A percentile compares a stretch with the other conserved stretches of the same genome.
Conservation (phyloP, 2,329 filamentous ascomycete species). For the Botryotinia convoluta region DNA sequence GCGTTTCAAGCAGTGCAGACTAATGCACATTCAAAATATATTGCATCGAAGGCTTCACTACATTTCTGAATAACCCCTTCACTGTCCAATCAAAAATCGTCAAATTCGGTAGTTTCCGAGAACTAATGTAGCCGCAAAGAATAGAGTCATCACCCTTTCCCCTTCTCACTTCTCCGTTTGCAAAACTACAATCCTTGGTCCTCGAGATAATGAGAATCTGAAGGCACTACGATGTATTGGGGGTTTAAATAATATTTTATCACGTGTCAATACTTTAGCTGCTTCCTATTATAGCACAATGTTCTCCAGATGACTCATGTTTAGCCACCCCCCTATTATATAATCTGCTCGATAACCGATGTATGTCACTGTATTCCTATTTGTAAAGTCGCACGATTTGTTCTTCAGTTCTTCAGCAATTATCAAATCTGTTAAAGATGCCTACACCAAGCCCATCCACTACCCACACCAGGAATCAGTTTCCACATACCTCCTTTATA, state of each 20-base stretch:
- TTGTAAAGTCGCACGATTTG: neutral
- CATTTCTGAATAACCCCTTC: neutral
- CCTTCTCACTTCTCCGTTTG: neutral
- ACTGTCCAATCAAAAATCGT: neutral
- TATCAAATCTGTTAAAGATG: neutral
- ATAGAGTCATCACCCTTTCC: neutral
- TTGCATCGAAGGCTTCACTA: slow-evolving; percentile 1
- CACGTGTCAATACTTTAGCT: neutral
- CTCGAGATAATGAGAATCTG: neutral
- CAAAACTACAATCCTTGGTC: neutral
- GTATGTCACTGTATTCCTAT: neutral
- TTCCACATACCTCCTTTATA: slow-evolving; percentile 46
- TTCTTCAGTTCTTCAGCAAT: neutral
- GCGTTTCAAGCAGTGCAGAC: neutral
- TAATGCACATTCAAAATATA: neutral
- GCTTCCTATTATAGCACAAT: neutral
- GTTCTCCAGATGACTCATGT: neutral
- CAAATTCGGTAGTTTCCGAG: slow-evolving; percentile 1
- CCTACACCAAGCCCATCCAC: slow-evolving; percentile 21
- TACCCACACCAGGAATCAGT: slow-evolving; percentile 34
- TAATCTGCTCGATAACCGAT: neutral
- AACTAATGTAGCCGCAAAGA: neutral
- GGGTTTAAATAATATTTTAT: neutral
- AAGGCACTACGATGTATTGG: neutral
- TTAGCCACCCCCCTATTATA: neutral